Conservation (phyloP, 2,329 filamentous ascomycete species). For the Paramyrothecium roridum region DNA sequence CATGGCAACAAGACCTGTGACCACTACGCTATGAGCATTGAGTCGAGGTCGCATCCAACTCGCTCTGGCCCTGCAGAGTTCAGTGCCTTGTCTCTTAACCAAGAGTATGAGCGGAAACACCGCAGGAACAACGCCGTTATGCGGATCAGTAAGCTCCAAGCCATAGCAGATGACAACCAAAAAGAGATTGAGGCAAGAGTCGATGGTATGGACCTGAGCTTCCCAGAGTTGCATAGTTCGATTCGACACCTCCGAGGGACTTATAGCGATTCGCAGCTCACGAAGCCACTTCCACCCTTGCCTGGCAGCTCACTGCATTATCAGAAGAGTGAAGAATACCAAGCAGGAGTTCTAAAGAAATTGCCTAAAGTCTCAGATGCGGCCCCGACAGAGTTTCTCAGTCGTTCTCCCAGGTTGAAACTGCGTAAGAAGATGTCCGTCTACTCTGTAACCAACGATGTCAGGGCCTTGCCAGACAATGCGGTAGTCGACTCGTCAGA, state of each 20-base stretch:
- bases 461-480: too few relatives aligned
- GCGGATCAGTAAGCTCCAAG: conserved; percentile 12
- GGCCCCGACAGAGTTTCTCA: too few relatives aligned
- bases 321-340: too few relatives aligned
- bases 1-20: too few relatives aligned
- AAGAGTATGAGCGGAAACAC: conserved; percentile 13
- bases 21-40: not conserved
- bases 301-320: conserved; percentile 6
- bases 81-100: not conserved
- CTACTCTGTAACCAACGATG: too few relatives aligned
- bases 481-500: not conserved
- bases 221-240: not conserved
- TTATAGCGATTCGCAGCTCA: conserved; percentile 3
- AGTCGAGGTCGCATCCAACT: not conserved
- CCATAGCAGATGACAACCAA: not conserved
- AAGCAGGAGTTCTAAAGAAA: too few relatives aligned
- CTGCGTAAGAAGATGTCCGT: too few relatives aligned
- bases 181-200: too few relatives aligned
- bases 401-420: too few relatives aligned
- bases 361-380: too few relatives aligned
- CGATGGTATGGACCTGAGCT: not conserved
- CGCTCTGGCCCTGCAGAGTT: not conserved
- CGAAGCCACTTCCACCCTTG: conserved; percentile 30
- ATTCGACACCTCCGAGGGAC: not conserved
- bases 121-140: conserved; percentile 20